Percentiles rank a stretch among this genome's conserved stretches.
These are phyloP conservation scores for Irpex sp. DNA, from an alignment of 1,284 basidiomycete genomes.

Conservation along the genomic window DNA sequence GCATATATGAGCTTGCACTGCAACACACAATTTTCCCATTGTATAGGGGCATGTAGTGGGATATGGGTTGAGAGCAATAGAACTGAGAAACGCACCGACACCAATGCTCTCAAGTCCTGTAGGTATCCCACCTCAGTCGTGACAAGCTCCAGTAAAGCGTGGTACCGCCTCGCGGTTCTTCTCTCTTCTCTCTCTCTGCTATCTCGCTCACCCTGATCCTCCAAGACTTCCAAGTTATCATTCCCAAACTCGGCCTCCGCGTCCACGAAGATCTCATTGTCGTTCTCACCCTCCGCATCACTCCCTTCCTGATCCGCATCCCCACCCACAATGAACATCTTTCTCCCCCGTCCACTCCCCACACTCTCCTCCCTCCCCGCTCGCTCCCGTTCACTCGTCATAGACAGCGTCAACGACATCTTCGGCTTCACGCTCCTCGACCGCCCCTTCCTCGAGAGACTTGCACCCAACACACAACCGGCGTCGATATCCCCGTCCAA, in stretches of 20 bases:
- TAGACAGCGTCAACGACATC: not conserved
- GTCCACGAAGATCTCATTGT: not conserved
- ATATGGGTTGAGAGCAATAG: not conserved
- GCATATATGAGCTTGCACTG: not conserved
- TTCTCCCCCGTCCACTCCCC: slow-evolving; percentile 13
- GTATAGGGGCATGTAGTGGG: too few relatives aligned
- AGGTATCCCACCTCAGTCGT: slow-evolving; percentile 83
- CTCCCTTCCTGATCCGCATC: slow-evolving; percentile 3
- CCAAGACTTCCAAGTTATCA: not conserved
- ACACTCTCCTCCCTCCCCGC: slow-evolving; percentile 1
- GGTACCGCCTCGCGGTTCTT: slow-evolving; percentile 40
- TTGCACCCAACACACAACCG: not conserved
- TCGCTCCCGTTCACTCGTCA: not conserved
- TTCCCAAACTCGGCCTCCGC: slow-evolving; percentile 12
- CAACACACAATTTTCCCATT: not conserved
- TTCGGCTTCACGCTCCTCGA: not conserved
- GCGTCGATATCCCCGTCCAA: not conserved
- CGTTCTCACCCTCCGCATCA: not conserved
- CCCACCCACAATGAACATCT: slow-evolving; percentile 23
- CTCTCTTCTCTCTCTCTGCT: not conserved
- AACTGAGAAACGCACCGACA: slow-evolving; percentile 48
- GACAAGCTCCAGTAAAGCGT: slow-evolving; percentile 78
- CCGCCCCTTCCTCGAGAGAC: not conserved
- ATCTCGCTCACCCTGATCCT: slow-evolving; percentile 1
- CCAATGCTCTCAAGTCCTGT: slow-evolving; percentile 70